These are phyloP conservation scores for Sphagnurus paluster DNA, from an alignment of 1,284 basidiomycete species.

Conservation along the genomic window DNA sequence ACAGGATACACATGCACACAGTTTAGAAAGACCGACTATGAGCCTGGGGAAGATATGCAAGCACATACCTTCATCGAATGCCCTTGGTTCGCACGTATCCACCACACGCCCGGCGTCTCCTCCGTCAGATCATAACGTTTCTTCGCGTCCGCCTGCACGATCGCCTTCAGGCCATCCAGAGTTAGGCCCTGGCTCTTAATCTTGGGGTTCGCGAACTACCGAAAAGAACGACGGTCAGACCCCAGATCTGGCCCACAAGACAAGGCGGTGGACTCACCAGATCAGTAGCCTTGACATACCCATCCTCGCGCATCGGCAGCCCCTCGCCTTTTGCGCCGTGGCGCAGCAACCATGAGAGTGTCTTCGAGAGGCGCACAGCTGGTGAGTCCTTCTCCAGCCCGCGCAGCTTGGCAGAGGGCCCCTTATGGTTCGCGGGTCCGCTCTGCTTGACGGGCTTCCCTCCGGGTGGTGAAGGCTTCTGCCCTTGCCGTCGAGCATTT, in stretches of 20 bases:
- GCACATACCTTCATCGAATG: slow-evolving; percentile 76
- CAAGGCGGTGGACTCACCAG: slow-evolving; percentile 62
- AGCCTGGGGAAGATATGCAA: background rate
- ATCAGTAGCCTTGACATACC: slow-evolving; percentile 74
- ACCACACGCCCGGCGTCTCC: slow-evolving; percentile 56
- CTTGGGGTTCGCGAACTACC: slow-evolving; percentile 37
- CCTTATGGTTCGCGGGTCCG: slow-evolving; percentile 11
- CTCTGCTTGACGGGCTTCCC: slow-evolving; percentile 12
- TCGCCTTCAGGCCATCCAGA: slow-evolving; percentile 59
- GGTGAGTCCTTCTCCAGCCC: slow-evolving; percentile 52
- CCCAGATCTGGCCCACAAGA: background rate
- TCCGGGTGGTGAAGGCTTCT: slow-evolving; percentile 12
- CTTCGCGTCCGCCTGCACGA: slow-evolving; percentile 79
- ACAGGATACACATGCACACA: background rate
- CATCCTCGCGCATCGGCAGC: slow-evolving; percentile 74
- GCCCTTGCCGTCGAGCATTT: slow-evolving; percentile 11
- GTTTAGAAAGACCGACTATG: too few relatives aligned
- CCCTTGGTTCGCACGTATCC: slow-evolving; percentile 94
- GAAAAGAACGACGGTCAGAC: background rate
- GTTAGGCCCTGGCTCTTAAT: slow-evolving; percentile 43
- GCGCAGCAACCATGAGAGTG: slow-evolving; percentile 81
- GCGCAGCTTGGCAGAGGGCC: slow-evolving; percentile 36
- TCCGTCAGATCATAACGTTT: slow-evolving; percentile 72
- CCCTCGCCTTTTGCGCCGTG: slow-evolving; percentile 82
- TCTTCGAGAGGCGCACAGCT: slow-evolving; percentile 67